Conservation (phyloP, 305 asterid species). For the Vinca major region DNA sequence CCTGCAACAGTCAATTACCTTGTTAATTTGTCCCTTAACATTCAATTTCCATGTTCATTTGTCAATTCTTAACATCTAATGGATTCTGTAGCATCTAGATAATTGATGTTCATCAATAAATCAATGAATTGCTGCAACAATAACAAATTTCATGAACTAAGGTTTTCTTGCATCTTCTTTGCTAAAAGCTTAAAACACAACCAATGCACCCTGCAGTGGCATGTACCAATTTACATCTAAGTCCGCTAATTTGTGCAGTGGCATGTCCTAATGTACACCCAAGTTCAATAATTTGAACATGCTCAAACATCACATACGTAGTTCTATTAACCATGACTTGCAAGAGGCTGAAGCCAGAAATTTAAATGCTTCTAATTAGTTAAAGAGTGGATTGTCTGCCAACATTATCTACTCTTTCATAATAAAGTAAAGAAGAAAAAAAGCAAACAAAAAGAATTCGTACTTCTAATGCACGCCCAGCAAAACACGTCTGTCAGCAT, state of each 20-base stretch:
- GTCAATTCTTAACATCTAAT: neutral
- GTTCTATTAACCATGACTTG: neutral
- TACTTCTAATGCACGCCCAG: neutral
- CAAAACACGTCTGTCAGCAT: neutral
- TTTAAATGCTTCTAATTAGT: neutral
- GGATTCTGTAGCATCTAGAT: neutral
- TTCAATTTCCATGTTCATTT: neutral
- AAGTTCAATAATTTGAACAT: too few species aligned
- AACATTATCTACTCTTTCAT: neutral
- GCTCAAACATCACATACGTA: too few species aligned
- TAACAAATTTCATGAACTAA: neutral
- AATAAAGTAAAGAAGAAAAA: neutral
- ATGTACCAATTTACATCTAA: too few species aligned
- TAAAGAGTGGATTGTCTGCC: neutral
- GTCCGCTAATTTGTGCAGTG: too few species aligned
- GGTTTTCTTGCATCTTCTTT: neutral
- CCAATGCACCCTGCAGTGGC: too few species aligned
- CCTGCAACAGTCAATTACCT: neutral
- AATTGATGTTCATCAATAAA: neutral
- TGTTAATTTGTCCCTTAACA: neutral
- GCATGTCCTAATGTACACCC: neutral
- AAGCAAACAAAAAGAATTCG: neutral
- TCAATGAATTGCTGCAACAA: neutral
- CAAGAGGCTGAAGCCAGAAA: too few species aligned
- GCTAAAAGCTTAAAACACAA: too few species aligned